Percentiles rank a stretch among this genome's conserved stretches.
Conservation (phyloP, 768 basidiomycete species). For the Agrocybe pediades region DNA sequence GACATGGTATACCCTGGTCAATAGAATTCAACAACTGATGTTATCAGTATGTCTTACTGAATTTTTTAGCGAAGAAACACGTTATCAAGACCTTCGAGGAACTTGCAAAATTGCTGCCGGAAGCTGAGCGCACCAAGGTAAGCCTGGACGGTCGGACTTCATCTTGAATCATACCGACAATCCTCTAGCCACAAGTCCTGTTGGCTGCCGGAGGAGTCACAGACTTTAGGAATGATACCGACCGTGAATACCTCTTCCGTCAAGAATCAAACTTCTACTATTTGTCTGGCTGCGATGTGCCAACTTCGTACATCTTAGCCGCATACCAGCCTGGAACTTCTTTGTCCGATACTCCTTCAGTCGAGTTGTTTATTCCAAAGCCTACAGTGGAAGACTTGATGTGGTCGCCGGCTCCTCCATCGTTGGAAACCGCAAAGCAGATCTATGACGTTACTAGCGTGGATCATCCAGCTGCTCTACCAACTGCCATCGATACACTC, state of each 20-base stretch:
- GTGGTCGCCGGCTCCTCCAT: constrained; percentile 87
- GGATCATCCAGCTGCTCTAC: constrained; percentile 48
- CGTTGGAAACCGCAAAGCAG: constrained; percentile 50
- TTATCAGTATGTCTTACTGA: constrained; percentile 4
- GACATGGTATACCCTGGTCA: constrained; percentile 34
- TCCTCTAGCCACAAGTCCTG: constrained; percentile 63
- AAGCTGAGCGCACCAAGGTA: constrained; percentile 55
- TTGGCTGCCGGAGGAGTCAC: constrained; percentile 67
- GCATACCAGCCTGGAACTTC: constrained; percentile 53
- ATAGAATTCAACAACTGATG: constrained; percentile 12
- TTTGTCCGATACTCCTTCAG: constrained; percentile 39
- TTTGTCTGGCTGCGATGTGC: constrained; percentile 77
- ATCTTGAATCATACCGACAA: constrained; percentile 1
- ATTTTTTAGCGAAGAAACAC: constrained; percentile 49
- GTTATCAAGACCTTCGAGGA: constrained; percentile 53
- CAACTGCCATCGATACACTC: constrained; percentile 45
- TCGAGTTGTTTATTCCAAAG: constrained; percentile 79
- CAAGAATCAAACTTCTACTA: constrained; percentile 89
- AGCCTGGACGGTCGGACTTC: background rate
- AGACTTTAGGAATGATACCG: constrained; percentile 78
- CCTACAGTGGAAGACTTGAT: constrained; percentile 73
- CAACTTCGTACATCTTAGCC: constrained; percentile 68
- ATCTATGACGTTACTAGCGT: constrained; percentile 65
- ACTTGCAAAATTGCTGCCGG: constrained; percentile 51
- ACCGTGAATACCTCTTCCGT: constrained; percentile 72